Conservation (phyloP, 495 filamentous ascomycete genomes). For the Aspergillus asperescens region DNA sequence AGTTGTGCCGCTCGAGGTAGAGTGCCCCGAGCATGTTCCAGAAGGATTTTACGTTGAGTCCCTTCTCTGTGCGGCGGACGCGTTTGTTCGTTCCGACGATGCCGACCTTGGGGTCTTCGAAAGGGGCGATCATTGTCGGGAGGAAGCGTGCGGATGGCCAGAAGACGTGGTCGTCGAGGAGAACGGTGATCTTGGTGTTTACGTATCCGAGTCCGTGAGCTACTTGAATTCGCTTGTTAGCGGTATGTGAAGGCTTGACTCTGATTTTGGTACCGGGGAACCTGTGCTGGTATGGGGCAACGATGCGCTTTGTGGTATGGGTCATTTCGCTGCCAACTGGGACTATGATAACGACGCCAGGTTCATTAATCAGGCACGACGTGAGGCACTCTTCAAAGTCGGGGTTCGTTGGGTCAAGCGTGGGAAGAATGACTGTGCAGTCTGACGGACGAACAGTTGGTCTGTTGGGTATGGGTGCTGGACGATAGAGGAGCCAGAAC, state of each 20-base stretch:
- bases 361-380: slow-evolving; percentile 26
- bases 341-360: slow-evolving; percentile 34
- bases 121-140: slow-evolving; percentile 42
- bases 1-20: slow-evolving; percentile 55
- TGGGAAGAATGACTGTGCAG: slow-evolving; percentile 53
- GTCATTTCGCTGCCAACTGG: slow-evolving; percentile 21
- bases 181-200: background rate
- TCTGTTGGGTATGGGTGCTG: slow-evolving; percentile 27
- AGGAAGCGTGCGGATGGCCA: slow-evolving; percentile 45
- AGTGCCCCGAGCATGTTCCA: slow-evolving; percentile 49
- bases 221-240: slow-evolving; percentile 48
- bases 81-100: slow-evolving; percentile 50
- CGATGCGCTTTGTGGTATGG: background rate
- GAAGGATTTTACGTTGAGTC: slow-evolving; percentile 28
- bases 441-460: slow-evolving; percentile 37
- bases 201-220: slow-evolving; percentile 35
- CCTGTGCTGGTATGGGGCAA: slow-evolving; percentile 2
- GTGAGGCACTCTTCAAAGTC: slow-evolving; percentile 31
- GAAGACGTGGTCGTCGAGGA: slow-evolving; percentile 26
- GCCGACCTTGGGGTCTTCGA: slow-evolving; percentile 45
- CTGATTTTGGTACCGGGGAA: slow-evolving; percentile 18
- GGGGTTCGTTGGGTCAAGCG: slow-evolving; percentile 34
- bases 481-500: slow-evolving; percentile 39
- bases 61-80: slow-evolving; percentile 30
- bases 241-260: slow-evolving; percentile 29